A percentile compares a stretch with the other conserved stretches of the same genome.
Conservation (phyloP, 306 rosid species). For the Geum urbanum region DNA sequence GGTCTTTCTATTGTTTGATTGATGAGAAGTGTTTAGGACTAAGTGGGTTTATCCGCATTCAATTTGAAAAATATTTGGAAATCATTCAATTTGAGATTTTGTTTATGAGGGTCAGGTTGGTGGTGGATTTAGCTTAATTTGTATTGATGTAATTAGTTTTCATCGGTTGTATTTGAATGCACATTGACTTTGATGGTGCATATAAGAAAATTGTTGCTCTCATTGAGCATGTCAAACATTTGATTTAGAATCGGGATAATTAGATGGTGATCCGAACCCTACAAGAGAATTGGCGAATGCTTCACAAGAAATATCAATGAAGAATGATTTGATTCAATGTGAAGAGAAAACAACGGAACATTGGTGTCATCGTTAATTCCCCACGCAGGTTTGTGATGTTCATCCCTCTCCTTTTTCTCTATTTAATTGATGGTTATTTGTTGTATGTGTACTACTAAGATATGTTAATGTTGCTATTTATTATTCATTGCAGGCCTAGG, state of each 20-base stretch:
- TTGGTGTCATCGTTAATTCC: slow-evolving; percentile 81
- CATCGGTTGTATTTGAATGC: no score
- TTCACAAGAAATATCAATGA: slow-evolving; percentile 57
- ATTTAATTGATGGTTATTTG: neutral
- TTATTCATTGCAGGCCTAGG: slow-evolving; percentile 52
- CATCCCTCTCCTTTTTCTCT: neutral
- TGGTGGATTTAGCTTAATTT: no score
- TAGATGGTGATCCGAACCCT: slow-evolving; percentile 79
- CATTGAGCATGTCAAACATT: slow-evolving; percentile 79
- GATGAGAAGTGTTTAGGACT: no score
- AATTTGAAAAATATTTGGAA: no score
- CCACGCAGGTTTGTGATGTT: slow-evolving; percentile 34
- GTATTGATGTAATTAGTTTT: no score
- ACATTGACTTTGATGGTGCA: slow-evolving; percentile 87
- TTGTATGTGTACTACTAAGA: no score
- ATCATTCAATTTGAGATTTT: no score
- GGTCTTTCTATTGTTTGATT: no score
- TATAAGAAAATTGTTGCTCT: slow-evolving; percentile 94
- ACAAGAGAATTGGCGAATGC: slow-evolving; percentile 93
- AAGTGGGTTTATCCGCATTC: no score
- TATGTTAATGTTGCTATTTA: slow-evolving; percentile 13
- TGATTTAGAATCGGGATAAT: slow-evolving; percentile 80
- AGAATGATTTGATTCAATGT: slow-evolving; percentile 57
- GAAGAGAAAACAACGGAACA: slow-evolving; percentile 92
- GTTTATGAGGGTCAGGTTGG: no score